A percentile compares a stretch with the other conserved stretches of the same genome.
Conservation (phyloP, 768 basidiomycete species). For the Paxillus involutus region DNA sequence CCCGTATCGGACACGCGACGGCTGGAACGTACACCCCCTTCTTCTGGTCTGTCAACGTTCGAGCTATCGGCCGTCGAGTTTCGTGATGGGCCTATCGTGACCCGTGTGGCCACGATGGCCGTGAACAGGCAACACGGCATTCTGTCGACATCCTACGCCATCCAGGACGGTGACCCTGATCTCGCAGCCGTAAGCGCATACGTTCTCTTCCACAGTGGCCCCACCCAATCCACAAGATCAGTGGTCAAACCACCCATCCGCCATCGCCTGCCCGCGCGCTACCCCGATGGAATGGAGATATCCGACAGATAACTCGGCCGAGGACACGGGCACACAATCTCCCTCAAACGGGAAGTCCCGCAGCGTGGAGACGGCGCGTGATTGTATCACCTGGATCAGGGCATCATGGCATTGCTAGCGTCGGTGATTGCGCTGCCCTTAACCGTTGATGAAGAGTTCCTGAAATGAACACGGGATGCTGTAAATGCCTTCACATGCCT, state of each 20-base stretch:
- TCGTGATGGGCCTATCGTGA: background rate
- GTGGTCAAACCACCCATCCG: too few relatives aligned
- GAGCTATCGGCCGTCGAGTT: background rate
- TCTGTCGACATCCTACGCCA: constrained; percentile 7
- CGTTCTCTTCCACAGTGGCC: background rate
- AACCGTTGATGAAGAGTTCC: constrained; percentile 8
- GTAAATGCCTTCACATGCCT: constrained; percentile 3
- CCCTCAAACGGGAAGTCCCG: background rate
- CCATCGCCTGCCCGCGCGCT: constrained; percentile 4
- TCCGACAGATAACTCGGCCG: constrained; percentile 18
- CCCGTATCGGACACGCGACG: background rate
- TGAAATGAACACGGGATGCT: constrained; percentile 1
- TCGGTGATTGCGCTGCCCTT: constrained; percentile 23
- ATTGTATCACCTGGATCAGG: constrained; percentile 8
- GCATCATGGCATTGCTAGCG: background rate
- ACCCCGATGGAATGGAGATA: constrained; percentile 20
- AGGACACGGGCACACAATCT: background rate
- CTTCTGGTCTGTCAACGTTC: background rate
- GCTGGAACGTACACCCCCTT: background rate
- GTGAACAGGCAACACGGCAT: constrained; percentile 11
- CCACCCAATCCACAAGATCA: too few relatives aligned
- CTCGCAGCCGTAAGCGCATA: background rate
- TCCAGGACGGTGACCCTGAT: background rate
- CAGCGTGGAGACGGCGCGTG: background rate
- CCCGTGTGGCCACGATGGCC: background rate